Base-by-base conservation (phyloP, 2,329 filamentous ascomycete species). In the Aspergillus neoniger region DNA sequence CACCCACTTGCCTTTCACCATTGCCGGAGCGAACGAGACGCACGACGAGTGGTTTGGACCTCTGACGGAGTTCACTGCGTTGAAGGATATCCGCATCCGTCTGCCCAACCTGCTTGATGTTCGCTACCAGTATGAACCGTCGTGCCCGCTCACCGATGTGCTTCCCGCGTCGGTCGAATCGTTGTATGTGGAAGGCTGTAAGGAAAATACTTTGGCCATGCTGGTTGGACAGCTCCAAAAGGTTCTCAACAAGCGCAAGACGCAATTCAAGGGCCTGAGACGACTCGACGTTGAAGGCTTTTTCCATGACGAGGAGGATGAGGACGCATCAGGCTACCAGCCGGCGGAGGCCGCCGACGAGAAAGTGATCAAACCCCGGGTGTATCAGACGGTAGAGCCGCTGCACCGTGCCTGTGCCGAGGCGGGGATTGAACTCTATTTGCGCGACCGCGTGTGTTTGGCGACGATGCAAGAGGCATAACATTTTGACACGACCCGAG, bases 41-140 rank as follows among this genome's bases (percentile, higher is more conserved):
- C 67, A 71, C 41, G 71, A 74, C 28, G 69, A 72, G 55, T 73
- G 70, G 69, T 71, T 73, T 21, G 71, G 71, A 1, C 64, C 70
- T 0, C 57, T 74, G 19, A 62, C 59, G 15, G 71, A 71, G 12
- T 74, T 73, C 48, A 64, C 61, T 9, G 66, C 59, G 7, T 61
- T 74, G 38, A 65, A 65, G 28, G 68, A 74, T 17, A 19, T 74
- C 5, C 71, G 71, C n/a, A 69, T 73, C 32, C 70, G 71, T 10
- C 63, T 74, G 4, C 61, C 68, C n/a, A 74, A 74, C 53, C 67
- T 74, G 7, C 62, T 74, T 3, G 70, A 74, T 36, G 62, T 73
- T 10, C 69, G 67, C 32, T 72, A 71, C 48, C 66, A 67, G 44
- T 53, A 38, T 10, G 69, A 72, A 15, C 71, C 71, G 2, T 63